These are phyloP conservation scores for Leptodontidium sp. DNA, from an alignment of 2,329 filamentous ascomycete species.

Conservation along the genomic window DNA sequence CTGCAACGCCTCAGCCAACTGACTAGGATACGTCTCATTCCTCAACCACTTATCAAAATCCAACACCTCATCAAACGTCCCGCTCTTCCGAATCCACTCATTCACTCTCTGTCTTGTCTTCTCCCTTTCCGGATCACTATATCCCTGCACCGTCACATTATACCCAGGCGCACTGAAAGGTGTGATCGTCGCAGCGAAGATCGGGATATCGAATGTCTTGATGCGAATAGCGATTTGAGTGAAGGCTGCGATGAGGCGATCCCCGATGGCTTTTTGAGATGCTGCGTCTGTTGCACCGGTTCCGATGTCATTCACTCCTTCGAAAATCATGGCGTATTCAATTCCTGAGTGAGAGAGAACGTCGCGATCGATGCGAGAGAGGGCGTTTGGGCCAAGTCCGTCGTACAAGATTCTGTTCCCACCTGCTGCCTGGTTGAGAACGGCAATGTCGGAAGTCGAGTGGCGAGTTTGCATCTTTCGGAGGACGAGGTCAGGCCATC, in stretches of 20 bases:
- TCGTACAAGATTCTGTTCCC: conserved; percentile 71
- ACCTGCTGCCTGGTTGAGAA: conserved; percentile 72
- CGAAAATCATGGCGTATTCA: conserved; percentile 70
- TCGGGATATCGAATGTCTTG: conserved; percentile 60
- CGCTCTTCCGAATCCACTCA: conserved; percentile 64
- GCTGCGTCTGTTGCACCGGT: conserved; percentile 53
- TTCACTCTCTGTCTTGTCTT: conserved; percentile 65
- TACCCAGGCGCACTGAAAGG: conserved; percentile 60
- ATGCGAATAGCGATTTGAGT: conserved; percentile 63
- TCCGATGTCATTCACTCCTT: conserved; percentile 76
- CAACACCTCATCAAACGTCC: conserved; percentile 65
- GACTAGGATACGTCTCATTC: conserved; percentile 57
- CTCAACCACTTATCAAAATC: conserved; percentile 68
- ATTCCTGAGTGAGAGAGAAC: conserved; percentile 65
- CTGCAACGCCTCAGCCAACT: conserved; percentile 60
- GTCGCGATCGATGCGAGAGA: conserved; percentile 70
- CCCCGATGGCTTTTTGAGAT: conserved; percentile 59
- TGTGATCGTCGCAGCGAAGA: conserved; percentile 72
- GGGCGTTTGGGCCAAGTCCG: conserved; percentile 67
- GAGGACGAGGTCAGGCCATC: conserved; percentile 66
- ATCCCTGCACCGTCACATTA: conserved; percentile 53
- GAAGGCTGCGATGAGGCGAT: conserved; percentile 63
- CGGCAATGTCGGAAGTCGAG: conserved; percentile 57
- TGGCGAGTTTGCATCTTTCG: conserved; percentile 57
- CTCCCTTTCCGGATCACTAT: conserved; percentile 63